Evolutionary conservation across 371 early-diverging fungal species (phyloP), one percentile per base, ranked within the genome.

Genomic region (Chytridium lagenaria): DNA sequence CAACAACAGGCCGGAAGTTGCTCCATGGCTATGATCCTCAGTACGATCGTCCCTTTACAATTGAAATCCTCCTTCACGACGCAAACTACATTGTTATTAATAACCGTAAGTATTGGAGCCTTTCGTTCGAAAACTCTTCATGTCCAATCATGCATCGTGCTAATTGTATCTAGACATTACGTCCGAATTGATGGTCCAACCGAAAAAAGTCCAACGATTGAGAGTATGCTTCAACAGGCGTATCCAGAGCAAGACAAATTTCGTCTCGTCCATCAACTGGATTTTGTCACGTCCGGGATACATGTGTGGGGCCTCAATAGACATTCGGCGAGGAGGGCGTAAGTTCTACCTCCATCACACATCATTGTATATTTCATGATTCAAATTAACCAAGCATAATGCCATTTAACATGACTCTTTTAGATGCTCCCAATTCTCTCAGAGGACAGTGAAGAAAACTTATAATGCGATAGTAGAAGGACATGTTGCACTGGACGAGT

Each of bases 391-490:
- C 2, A 77, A 77, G 12, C 44, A 44, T 44, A 7, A 16, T 26
- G 61, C 12, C 15, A 12, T 34, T 7, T 61, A 55, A 30, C 57
- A 33, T 61, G 61, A 33, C 12, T 10, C 37, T 7, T 16, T 23
- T 7, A 61, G 61, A 36, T 61, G 36, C 37, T 39, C 39, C 31
- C 59, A 61, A 26, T 80, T 82, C 52, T 37, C 55, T 57, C 39
- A 67, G n/a, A 70, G 77, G 5, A 30, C 59, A n/a, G 69, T 73
- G 12, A 39, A 57, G 19, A 80, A 83, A 69, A 71, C 70, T 10
- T 80, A 83, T 66, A 12, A 72, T 36, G 83, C 80, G 23, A 37
- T 81, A 59, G 77, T 83, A n/a, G 28, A 49, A 26, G 83, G 83
- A 5, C 76, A 75, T 65, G 33, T 79, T 1, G 61, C 51, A 30